These are phyloP conservation scores for Pelargonium myrrhifolium DNA, from an alignment of 441 rosid species.

Conservation along the genomic window DNA sequence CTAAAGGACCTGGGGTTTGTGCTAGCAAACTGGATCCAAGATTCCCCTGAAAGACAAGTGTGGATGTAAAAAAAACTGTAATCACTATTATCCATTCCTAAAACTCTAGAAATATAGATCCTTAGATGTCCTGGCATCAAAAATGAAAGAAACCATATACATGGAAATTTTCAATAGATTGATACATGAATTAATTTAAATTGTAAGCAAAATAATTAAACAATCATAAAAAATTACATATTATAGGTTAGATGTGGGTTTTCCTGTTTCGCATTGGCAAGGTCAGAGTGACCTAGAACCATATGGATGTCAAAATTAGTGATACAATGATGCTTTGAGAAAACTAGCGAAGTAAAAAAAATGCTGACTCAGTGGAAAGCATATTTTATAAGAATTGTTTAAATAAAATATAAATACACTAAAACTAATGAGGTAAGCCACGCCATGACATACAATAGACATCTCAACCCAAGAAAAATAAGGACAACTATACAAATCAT, in stretches of 20 bases:
- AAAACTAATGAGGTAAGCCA: neutral
- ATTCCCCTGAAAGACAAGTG: slow-evolving; percentile 37
- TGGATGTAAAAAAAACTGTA: neutral
- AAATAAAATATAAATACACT: too few relatives aligned
- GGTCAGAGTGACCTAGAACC: neutral
- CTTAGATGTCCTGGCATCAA: neutral
- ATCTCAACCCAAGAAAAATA: neutral
- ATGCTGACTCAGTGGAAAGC: neutral
- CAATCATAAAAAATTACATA: neutral
- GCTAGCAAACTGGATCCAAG: slow-evolving; percentile 30
- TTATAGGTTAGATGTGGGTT: neutral
- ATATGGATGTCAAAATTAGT: neutral
- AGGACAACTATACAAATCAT: neutral
- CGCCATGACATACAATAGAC: neutral
- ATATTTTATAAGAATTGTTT: neutral
- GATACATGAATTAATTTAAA: neutral
- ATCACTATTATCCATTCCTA: neutral
- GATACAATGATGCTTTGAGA: neutral
- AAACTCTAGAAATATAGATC: slow-evolving; percentile 11
- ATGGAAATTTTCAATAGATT: neutral
- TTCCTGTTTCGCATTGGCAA: neutral
- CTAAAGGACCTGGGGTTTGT: slow-evolving; percentile 31
- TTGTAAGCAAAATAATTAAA: neutral
- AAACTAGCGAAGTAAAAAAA: neutral
- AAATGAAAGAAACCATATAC: neutral